Base-by-base conservation (phyloP, 768 basidiomycete genomes). In the Boletales sp. region DNA sequence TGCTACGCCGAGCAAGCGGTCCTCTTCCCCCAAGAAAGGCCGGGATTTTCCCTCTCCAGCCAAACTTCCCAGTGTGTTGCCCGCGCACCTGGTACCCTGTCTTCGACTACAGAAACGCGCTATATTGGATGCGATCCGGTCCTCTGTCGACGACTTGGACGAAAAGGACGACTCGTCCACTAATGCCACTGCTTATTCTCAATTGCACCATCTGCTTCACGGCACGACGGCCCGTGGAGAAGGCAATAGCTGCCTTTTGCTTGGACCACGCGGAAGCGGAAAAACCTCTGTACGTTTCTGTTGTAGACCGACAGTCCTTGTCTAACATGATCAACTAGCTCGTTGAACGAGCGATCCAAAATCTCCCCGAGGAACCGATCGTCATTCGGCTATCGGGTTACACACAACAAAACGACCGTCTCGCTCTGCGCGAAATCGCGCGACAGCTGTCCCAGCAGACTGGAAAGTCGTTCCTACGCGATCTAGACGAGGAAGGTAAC, bases 361-460 rank as follows among this genome's bases (percentile, higher is more conserved):
- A 71, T 1, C 59, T 85, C 9, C 57, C 74, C 6, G 66, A 64
- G 8, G 69, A 73, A 39, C 85, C 89, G 0, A 83, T 95, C 49
- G 66, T 92, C 41, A 75, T 99, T 40, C 83, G 86, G 1, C 75
- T 99, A 3, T 90, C 88, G 18, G 96, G 94, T 0, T 83, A 90
- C 69, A 78, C 84, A 2, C 94, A 98, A 57, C 79, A 76, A 28
- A 91, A 84, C 30, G 96, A 98, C 65, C 79, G 88, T 32, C 72
- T 90, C 11, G 96, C 96, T n/a, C 80, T 98, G 65, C 83, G 88
- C 11, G 93, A 96, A 66, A 89, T 98, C 55, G 92, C 91, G 0
- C 73, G 84, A 44, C 96, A 99, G 61, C 73, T 98, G 8, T 71
- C 80, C 15, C 76, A 80, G 54, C 87, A 92, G 68, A 91, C 89